These are phyloP conservation scores for Camelina neglecta DNA, from an alignment of 345 rosid genomes.

Conservation along the genomic window DNA sequence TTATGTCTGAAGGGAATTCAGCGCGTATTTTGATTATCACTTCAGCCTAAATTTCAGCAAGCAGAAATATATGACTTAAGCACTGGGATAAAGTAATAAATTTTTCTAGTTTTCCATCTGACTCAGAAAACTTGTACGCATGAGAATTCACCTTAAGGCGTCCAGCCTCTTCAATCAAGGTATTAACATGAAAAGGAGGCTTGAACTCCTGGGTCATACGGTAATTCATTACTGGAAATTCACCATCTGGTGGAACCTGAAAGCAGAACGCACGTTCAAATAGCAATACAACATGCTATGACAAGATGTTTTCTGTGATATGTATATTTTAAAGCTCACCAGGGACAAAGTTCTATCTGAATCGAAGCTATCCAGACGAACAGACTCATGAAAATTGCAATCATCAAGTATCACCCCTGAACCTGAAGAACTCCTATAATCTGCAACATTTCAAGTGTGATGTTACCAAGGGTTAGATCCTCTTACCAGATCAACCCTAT, in stretches of 20 bases:
- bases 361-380: slow-evolving; percentile 92
- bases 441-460: slow-evolving; percentile 49
- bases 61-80: slow-evolving; percentile 16
- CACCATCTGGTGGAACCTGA: slow-evolving; percentile 99
- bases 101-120: slow-evolving; percentile 16
- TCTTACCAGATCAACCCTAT: background rate
- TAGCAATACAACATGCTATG: slow-evolving; percentile 14
- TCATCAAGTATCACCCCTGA: slow-evolving; percentile 95
- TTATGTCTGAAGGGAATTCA: slow-evolving; percentile 77
- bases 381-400: slow-evolving; percentile 99
- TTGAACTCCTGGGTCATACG: slow-evolving; percentile 99
- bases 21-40: slow-evolving; percentile 83
- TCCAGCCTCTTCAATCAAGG: slow-evolving; percentile 97
- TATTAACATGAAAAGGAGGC: slow-evolving; percentile 94
- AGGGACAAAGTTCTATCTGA: slow-evolving; percentile 81
- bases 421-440: slow-evolving; percentile 82
- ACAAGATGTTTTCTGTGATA: slow-evolving; percentile 5
- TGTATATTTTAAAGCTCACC: slow-evolving; percentile 55
- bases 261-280: slow-evolving; percentile 37
- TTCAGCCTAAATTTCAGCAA: slow-evolving; percentile 74
- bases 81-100: slow-evolving; percentile 5
- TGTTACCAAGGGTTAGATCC: background rate
- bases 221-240: slow-evolving; percentile 99
- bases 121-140: slow-evolving; percentile 11
- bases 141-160: slow-evolving; percentile 65